Conservation (phyloP, 2,329 filamentous ascomycete species). For the Dactylellina drechsleri region DNA sequence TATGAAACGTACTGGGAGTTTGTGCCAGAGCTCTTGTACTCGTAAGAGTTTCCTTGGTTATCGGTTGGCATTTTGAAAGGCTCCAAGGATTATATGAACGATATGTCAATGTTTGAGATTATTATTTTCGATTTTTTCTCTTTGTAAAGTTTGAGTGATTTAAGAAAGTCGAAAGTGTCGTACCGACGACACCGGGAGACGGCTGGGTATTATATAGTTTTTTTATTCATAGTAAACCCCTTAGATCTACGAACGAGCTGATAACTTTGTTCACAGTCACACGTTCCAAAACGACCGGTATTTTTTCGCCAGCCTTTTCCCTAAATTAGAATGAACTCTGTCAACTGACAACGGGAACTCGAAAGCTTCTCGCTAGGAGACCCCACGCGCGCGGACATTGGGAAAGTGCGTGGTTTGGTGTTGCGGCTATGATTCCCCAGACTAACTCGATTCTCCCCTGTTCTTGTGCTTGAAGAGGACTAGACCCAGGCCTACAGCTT, state of each 20-base stretch:
- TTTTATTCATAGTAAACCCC: no score
- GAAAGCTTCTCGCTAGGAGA: not conserved
- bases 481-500: not conserved
- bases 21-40: conserved; percentile 49
- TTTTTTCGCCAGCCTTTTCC: not conserved
- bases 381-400: conserved; percentile 12
- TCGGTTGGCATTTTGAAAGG: conserved; percentile 55
- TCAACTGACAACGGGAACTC: not conserved
- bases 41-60: conserved; percentile 55
- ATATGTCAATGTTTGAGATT: not conserved
- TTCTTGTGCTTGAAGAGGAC: not conserved
- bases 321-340: not conserved
- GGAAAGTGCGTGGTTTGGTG: conserved; percentile 8
- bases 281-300: no score
- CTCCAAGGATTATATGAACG: not conserved
- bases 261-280: no score
- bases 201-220: no score
- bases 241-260: no score
- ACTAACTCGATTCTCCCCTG: not conserved
- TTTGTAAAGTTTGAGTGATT: no score
- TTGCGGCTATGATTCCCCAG: not conserved
- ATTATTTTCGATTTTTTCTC: not conserved
- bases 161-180: no score
- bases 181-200: no score
- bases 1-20: conserved; percentile 40